Conservation (phyloP, 1,139 yeast species). For the Suhomyces maxii region DNA sequence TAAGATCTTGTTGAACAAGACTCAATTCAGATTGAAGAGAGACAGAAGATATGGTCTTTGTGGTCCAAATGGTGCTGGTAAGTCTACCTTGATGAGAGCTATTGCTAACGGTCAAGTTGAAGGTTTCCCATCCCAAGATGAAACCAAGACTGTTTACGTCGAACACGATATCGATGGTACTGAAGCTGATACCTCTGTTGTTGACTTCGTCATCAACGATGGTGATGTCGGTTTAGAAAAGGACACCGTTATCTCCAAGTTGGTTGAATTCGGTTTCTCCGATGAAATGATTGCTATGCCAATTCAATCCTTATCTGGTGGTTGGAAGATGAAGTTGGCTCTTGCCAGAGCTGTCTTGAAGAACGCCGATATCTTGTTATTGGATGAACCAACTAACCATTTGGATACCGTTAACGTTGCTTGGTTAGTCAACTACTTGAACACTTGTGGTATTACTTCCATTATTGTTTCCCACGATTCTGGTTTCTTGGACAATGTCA, state of each 20-base stretch:
- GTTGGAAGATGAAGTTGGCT: conserved; percentile 99
- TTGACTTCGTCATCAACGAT: conserved; percentile 80
- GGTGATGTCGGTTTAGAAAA: conserved; percentile 78
- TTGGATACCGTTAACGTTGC: conserved; percentile 99
- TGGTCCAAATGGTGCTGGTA: conserved; percentile 99
- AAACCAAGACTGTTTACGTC: conserved; percentile 97
- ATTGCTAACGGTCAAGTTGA: conserved; percentile 99
- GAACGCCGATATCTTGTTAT: conserved; percentile 96
- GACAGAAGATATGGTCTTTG: conserved; percentile 99
- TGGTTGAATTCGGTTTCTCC: conserved; percentile 87
- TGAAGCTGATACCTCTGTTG: conserved; percentile 91
- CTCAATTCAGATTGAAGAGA: conserved; percentile 98
- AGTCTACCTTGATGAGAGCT: conserved; percentile 99
- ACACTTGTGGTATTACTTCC: conserved; percentile 97
- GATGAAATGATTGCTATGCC: conserved; percentile 91
- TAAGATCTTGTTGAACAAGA: conserved; percentile 98
- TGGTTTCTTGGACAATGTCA: conserved; percentile 97
- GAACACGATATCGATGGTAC: conserved; percentile 99
- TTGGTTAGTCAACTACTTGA: conserved; percentile 98
- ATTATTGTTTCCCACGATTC: conserved; percentile 99
- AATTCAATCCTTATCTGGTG: conserved; percentile 97
- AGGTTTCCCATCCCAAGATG: conserved; percentile 99
- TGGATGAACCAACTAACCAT: conserved; percentile 99
- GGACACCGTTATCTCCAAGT: conserved; percentile 69
- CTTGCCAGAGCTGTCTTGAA: conserved; percentile 98